Conservation (phyloP, 768 basidiomycete genomes). For the Clitopilus passeckerianus region DNA sequence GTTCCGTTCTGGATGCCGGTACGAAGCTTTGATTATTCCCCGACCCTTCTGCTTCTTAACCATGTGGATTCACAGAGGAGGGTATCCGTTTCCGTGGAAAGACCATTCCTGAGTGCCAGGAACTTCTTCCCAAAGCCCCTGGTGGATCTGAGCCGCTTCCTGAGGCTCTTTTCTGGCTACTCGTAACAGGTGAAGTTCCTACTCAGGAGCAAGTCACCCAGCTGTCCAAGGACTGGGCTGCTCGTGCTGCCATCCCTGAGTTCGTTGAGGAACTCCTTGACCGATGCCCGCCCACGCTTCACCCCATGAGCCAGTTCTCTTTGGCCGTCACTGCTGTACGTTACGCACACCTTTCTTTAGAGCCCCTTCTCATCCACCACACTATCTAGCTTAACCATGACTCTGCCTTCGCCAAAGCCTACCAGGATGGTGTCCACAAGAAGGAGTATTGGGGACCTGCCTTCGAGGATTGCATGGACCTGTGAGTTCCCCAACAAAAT, state of each 20-base stretch:
- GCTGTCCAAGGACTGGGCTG: slow-evolving; percentile 93
- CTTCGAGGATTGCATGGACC: slow-evolving; percentile 87
- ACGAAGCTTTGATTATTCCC: slow-evolving; percentile 15
- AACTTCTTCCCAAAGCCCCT: slow-evolving; percentile 83
- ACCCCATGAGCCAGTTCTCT: slow-evolving; percentile 99
- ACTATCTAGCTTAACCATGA: slow-evolving; percentile 76
- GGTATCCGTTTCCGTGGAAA: slow-evolving; percentile 98
- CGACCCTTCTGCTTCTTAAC: slow-evolving; percentile 3
- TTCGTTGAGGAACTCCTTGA: slow-evolving; percentile 98
- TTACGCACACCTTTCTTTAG: slow-evolving; percentile 3
- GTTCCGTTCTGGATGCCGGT: slow-evolving; percentile 94
- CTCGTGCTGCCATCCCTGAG: slow-evolving; percentile 83
- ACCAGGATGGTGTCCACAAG: slow-evolving; percentile 88
- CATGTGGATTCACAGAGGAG: slow-evolving; percentile 53
- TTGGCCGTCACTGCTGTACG: slow-evolving; percentile 89
- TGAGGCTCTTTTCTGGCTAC: slow-evolving; percentile 92
- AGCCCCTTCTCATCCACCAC: neutral
- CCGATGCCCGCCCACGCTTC: slow-evolving; percentile 87
- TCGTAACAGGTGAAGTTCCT: slow-evolving; percentile 92
- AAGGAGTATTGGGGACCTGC: slow-evolving; percentile 96
- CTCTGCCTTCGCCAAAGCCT: slow-evolving; percentile 94
- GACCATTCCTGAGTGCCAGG: slow-evolving; percentile 87
- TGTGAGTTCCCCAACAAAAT: slow-evolving; percentile 35
- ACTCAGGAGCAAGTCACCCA: slow-evolving; percentile 83
- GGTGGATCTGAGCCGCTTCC: slow-evolving; percentile 89